Evolutionary conservation across 2,329 filamentous ascomycete genomes (phyloP).

Genomic region (Rhynchosporium secalis): DNA sequence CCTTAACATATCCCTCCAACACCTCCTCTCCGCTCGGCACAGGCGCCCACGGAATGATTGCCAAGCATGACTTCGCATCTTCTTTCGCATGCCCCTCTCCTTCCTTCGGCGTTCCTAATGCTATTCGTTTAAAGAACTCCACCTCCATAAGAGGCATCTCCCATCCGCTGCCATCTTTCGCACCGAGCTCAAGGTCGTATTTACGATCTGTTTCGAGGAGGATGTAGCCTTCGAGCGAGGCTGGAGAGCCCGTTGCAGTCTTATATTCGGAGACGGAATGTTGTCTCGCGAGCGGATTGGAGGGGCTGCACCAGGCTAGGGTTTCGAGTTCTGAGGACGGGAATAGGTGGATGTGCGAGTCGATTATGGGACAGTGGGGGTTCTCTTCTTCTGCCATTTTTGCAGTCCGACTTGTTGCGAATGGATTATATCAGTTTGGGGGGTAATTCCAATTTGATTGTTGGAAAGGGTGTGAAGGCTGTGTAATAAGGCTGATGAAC

Average conservation of each 20-base stretch:
- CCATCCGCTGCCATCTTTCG: constrained; percentile 58
- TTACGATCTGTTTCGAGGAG: constrained; percentile 82
- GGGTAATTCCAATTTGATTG: not conserved
- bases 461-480: not conserved
- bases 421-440: not conserved
- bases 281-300: constrained; percentile 50
- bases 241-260: constrained; percentile 34
- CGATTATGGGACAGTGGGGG: constrained; percentile 61
- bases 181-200: constrained; percentile 53
- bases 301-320: constrained; percentile 67
- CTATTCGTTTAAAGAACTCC: constrained; percentile 65
- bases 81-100: constrained; percentile 58
- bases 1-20: constrained; percentile 64
- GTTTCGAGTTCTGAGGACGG: constrained; percentile 64
- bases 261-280: constrained; percentile 37
- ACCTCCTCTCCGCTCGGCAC: constrained; percentile 62
- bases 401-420: not conserved
- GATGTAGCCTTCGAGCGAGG: constrained; percentile 67
- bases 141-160: constrained; percentile 70
- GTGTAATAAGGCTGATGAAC: not conserved
- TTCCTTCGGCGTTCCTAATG: constrained; percentile 55
- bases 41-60: constrained; percentile 84
- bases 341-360: constrained; percentile 91
- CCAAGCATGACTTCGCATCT: constrained; percentile 60
- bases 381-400: constrained; percentile 35